Evolutionary conservation across 345 rosid species (phyloP), one percentile per base, ranked within the genome.

Genomic region (Pistacia atlantica): DNA sequence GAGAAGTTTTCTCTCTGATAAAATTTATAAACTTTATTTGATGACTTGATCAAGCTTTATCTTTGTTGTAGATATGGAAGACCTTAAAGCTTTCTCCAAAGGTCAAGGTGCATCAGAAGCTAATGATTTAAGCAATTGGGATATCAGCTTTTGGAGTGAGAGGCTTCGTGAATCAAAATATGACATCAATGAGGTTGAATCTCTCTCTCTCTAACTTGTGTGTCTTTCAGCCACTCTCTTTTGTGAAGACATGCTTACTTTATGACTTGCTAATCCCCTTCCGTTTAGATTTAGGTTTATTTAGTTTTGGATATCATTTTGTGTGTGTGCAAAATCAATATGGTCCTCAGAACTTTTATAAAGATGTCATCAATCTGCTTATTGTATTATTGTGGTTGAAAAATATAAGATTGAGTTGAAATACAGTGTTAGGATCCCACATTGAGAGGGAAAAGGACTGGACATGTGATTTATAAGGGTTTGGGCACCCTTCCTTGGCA

Each of bases 161-260:
- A 92, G 98, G 84, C 95, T 92, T 77, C 98, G 98, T 70, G 98
- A 94, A 77, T 87, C 97, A 51, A 94, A 88, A 90, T 94, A 89
- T 80, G 89, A 90, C 73, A 92, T 92, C 74, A 94, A 91, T 75
- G 95, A 94, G 97, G 98, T 94, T 14, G 45, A 51, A 35, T 78
- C 73, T 72, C 20, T 75, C 18, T 74, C 75, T 72, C 42, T 71
- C 67, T 78, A 56, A 55, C 48, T 60, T 12, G 55, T 42, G 56
- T 22, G 35, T 18, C 60, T 61, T 69, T 62, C 37, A 1, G 58
- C 6, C 16, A 3, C 10, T 3, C 61, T 8, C 7, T 52, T 64
- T 25, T 52, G 35, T 52, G 68, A 51, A 35, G 20, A 20, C 46
- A 10, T 17, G 25, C 38, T 17, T 20, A 28, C 42, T 72, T 49